A percentile compares a stretch with the other conserved stretches of the same genome.
Conservation (phyloP, 257 asterid species). For the Petunia axillaris region DNA sequence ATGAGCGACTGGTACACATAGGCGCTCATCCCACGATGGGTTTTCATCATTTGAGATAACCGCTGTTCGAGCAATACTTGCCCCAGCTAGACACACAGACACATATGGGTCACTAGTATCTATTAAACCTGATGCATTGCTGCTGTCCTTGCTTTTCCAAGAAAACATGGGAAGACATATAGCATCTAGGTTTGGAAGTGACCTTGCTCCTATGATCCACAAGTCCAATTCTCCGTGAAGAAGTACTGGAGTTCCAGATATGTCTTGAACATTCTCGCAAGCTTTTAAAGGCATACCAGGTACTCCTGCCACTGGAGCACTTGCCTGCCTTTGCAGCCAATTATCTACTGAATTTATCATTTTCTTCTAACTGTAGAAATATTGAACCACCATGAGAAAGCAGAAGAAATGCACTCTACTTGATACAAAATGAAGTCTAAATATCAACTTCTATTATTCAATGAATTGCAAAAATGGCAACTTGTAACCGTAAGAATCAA, state of each 20-base stretch:
- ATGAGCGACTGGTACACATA: conserved; percentile 77
- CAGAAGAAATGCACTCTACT: neutral
- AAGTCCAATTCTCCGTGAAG: conserved; percentile 95
- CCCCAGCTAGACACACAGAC: conserved; percentile 77
- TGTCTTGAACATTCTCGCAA: neutral
- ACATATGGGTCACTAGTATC: conserved; percentile 96
- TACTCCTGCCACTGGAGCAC: conserved; percentile 25
- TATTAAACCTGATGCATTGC: conserved; percentile 42
- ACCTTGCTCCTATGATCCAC: conserved; percentile 68
- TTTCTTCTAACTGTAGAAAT: conserved; percentile 4
- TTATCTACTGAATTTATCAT: conserved; percentile 24
- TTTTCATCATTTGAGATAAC: conserved; percentile 76
- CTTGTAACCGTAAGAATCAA: neutral
- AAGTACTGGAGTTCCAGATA: conserved; percentile 27
- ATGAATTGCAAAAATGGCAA: neutral
- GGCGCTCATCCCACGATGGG: conserved; percentile 82
- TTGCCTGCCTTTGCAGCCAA: conserved; percentile 27
- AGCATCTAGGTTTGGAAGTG: conserved; percentile 84
- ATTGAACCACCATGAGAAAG: neutral
- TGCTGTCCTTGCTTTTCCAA: conserved; percentile 27
- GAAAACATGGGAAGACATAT: conserved; percentile 57
- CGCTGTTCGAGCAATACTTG: conserved; percentile 79
- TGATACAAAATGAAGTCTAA: neutral
- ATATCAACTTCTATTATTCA: neutral
- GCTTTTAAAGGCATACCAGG: conserved; percentile 26